Conservation (phyloP, 257 asterid genomes). For the Nicotiana undulata region DNA sequence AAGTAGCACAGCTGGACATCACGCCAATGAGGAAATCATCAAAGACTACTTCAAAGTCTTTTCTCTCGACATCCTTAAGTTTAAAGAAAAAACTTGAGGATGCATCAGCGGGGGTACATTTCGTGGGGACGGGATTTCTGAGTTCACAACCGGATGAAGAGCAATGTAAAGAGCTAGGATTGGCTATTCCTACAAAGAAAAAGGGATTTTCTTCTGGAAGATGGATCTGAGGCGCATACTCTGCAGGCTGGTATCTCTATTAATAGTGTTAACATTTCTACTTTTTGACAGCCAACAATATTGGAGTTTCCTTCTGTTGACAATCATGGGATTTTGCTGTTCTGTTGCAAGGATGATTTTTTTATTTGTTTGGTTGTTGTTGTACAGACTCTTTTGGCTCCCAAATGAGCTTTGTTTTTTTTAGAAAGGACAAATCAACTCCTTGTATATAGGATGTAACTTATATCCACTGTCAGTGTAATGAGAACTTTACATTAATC, state of each 20-base stretch:
- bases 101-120: constrained; percentile 75
- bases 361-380: background rate
- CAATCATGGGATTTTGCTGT: background rate
- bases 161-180: constrained; percentile 59
- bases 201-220: constrained; percentile 33
- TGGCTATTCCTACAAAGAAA: constrained; percentile 44
- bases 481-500: no score
- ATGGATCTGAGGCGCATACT: background rate
- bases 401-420: background rate
- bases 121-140: constrained; percentile 60
- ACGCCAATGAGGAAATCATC: constrained; percentile 32
- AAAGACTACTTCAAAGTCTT: constrained; percentile 45
- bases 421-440: background rate
- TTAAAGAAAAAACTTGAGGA: constrained; percentile 62
- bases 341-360: background rate
- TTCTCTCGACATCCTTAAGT: constrained; percentile 58
- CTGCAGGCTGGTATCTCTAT: background rate
- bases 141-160: constrained; percentile 74
- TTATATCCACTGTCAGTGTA: no score
- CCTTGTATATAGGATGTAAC: background rate
- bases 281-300: background rate
- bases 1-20: constrained; percentile 52
- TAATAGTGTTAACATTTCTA: background rate
- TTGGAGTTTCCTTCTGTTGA: background rate
- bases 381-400: background rate